These are phyloP conservation scores for Tolypocladium tundrense DNA, from an alignment of 2,329 filamentous ascomycete genomes.

Conservation along the genomic window DNA sequence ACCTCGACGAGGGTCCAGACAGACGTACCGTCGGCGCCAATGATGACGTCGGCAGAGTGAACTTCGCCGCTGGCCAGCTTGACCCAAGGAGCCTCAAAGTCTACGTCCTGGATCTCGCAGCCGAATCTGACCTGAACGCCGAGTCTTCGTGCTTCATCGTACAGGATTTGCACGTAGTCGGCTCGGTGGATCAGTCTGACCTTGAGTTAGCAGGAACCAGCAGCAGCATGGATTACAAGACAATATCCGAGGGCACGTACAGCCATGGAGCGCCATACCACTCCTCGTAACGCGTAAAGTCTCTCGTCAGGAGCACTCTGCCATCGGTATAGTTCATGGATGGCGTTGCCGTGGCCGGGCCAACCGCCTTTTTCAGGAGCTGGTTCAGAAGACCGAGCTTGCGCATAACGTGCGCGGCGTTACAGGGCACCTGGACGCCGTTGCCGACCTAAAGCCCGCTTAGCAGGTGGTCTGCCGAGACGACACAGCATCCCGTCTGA, in stretches of 20 bases:
- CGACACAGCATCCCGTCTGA: not conserved
- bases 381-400: constrained; percentile 8
- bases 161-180: constrained; percentile 6
- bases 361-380: not conserved
- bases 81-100: constrained; percentile 3
- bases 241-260: constrained; percentile 1
- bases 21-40: constrained; percentile 6
- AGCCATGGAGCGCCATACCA: constrained; percentile 10
- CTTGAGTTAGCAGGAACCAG: not conserved
- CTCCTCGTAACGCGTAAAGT: constrained; percentile 4
- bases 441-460: constrained; percentile 5
- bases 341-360: not conserved
- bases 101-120: constrained; percentile 3
- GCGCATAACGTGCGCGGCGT: constrained; percentile 7
- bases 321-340: constrained; percentile 1
- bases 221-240: not conserved
- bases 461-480: not conserved
- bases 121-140: constrained; percentile 4
- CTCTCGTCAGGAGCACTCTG: constrained; percentile 1
- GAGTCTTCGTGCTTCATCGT: constrained; percentile 3
- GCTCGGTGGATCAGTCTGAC: constrained; percentile 7
- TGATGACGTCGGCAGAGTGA: constrained; percentile 5
- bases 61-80: constrained; percentile 3
- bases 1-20: not conserved
- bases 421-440: constrained; percentile 10